Conservation (phyloP, 2,329 filamentous ascomycete species). For the Pseudogymnoascus sp. region DNA sequence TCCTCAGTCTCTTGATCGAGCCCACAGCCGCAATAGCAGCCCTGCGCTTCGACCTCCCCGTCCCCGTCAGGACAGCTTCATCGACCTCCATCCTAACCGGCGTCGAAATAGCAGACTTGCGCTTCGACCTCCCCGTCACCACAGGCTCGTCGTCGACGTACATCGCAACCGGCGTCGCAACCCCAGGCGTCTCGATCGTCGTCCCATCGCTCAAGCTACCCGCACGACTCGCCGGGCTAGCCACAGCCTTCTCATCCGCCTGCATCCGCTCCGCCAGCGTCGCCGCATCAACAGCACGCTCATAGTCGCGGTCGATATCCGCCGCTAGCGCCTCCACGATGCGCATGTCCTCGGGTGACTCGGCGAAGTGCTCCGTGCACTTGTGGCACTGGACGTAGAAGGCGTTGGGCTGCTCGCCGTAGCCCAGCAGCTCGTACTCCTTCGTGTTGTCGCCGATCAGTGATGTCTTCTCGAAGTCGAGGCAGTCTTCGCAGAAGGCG, state of each 20-base stretch:
- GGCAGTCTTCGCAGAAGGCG: constrained; percentile 52
- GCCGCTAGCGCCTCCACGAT: constrained; percentile 25
- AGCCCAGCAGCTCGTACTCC: constrained; percentile 45
- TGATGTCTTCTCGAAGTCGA: constrained; percentile 43
- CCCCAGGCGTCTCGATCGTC: constrained; percentile 25
- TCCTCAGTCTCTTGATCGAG: not conserved
- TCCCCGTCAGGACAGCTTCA: not conserved
- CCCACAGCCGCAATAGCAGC: constrained; percentile 3
- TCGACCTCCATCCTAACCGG: not conserved
- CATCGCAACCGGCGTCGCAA: constrained; percentile 21
- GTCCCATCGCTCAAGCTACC: constrained; percentile 28
- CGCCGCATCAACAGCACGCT: constrained; percentile 8
- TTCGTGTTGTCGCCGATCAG: constrained; percentile 45
- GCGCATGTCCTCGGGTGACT: constrained; percentile 23
- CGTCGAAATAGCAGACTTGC: not conserved
- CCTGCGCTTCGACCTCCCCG: not conserved
- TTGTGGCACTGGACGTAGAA: constrained; percentile 46
- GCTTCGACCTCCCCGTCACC: not conserved
- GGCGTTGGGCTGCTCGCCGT: constrained; percentile 34
- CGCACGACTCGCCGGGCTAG: constrained; percentile 13
- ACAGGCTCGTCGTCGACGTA: constrained; percentile 15
- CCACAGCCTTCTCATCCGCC: not conserved
- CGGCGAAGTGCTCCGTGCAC: constrained; percentile 34
- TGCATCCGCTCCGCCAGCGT: not conserved
- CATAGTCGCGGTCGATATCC: constrained; percentile 21